A percentile compares a stretch with the other conserved stretches of the same genome.
phyloP scores from a whole-genome alignment of 2,329 filamentous ascomycete genomes.

The Coleophoma eucalyptorum region DNA sequence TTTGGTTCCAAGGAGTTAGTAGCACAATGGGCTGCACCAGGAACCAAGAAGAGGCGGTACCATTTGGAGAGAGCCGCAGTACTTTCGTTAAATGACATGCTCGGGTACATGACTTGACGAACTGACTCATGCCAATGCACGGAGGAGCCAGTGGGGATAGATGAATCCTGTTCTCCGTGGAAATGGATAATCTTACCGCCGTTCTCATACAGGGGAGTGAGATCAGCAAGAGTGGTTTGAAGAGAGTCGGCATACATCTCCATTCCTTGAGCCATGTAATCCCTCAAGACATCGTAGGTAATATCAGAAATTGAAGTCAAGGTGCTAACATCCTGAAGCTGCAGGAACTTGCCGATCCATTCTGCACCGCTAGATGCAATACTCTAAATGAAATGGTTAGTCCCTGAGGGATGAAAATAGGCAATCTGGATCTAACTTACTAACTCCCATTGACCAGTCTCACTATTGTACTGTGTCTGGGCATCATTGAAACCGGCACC shows the following conservation, averaged over 20 bases:
- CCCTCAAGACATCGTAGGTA: slow-evolving; percentile 49
- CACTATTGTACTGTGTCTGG: slow-evolving; percentile 25
- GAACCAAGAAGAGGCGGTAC: slow-evolving; percentile 46
- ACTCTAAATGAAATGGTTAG: no score
- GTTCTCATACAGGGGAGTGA: slow-evolving; percentile 38
- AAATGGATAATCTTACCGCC: slow-evolving; percentile 1
- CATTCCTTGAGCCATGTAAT: slow-evolving; percentile 48
- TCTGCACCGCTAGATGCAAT: slow-evolving; percentile 28
- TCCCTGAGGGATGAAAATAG: no score
- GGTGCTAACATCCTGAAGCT: slow-evolving; percentile 29
- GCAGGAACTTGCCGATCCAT: slow-evolving; percentile 25
- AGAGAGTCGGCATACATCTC: slow-evolving; percentile 43
- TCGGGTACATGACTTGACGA: slow-evolving; percentile 38
- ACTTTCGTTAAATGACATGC: slow-evolving; percentile 26
- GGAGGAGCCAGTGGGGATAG: slow-evolving; percentile 46
- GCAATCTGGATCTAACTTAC: no score
- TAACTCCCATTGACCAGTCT: slow-evolving; percentile 27
- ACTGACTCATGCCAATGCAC: slow-evolving; percentile 48
- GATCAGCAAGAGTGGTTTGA: slow-evolving; percentile 46
- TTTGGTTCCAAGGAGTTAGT: slow-evolving; percentile 37
- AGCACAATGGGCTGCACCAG: slow-evolving; percentile 44
- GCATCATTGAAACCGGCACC: slow-evolving; percentile 24
- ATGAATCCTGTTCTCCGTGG: slow-evolving; percentile 28
- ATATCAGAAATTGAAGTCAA: slow-evolving; percentile 38
- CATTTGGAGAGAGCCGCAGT: slow-evolving; percentile 31